Evolutionary conservation across 2,329 filamentous ascomycete species (phyloP).

Genomic region (Trichoderma koningii): DNA sequence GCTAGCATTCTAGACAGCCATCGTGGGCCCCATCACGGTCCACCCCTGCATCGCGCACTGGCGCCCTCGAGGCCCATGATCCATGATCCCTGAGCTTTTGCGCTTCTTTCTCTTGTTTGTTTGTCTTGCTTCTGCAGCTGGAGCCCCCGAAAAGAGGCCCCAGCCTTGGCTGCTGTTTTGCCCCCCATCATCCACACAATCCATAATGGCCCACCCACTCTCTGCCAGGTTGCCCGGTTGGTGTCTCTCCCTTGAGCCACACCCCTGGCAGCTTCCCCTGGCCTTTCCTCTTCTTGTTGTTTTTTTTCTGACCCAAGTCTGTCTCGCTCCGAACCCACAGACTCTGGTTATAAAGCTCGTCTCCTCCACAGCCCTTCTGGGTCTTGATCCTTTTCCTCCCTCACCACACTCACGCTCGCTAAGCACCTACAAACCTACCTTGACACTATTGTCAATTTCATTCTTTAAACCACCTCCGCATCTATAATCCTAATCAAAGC

Average conservation of each 20-base stretch:
- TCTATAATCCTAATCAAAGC: constrained; percentile 36
- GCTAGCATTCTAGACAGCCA: too few relatives aligned
- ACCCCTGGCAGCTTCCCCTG: constrained; percentile 19
- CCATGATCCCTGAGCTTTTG: background rate
- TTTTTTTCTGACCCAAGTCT: background rate
- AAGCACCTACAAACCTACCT: constrained; percentile 41
- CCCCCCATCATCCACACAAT: too few relatives aligned
- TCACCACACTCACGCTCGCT: constrained; percentile 52
- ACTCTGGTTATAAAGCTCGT: constrained; percentile 52
- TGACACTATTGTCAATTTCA: constrained; percentile 61
- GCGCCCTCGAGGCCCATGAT: constrained; percentile 13
- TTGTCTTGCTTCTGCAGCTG: constrained; percentile 23
- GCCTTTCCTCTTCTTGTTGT: background rate
- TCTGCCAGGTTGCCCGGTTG: too few relatives aligned
- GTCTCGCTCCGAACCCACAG: constrained; percentile 28
- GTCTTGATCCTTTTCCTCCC: constrained; percentile 39
- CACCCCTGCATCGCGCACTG: constrained; percentile 24
- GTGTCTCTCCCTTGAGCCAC: constrained; percentile 6
- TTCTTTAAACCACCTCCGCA: constrained; percentile 48
- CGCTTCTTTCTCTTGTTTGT: background rate
- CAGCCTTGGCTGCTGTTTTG: constrained; percentile 10
- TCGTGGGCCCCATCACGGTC: constrained; percentile 2
- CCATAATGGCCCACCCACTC: constrained; percentile 13
- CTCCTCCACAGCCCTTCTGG: constrained; percentile 42
- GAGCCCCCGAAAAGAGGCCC: background rate